Evolutionary conservation across 2,329 filamentous ascomycete genomes (phyloP).

Genomic region (Hymenoscyphus salicellus): DNA sequence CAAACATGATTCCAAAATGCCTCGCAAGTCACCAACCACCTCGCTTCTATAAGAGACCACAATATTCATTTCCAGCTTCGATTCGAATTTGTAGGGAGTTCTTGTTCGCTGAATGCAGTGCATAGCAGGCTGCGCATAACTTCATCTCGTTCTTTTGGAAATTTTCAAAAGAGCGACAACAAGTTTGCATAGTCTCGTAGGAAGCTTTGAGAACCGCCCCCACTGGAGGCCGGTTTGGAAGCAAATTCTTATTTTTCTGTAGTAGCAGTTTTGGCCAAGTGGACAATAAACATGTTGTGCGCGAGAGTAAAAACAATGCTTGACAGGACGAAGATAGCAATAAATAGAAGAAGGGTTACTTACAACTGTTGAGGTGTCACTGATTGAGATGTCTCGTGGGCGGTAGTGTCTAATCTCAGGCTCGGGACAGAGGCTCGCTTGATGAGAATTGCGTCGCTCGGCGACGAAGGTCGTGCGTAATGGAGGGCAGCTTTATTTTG

Average conservation of each 20-base stretch:
- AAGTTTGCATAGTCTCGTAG: background rate
- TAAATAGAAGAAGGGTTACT: conserved; percentile 14
- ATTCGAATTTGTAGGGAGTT: background rate
- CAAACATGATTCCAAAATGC: background rate
- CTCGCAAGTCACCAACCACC: background rate
- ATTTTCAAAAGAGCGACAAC: background rate
- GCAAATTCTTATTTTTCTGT: background rate
- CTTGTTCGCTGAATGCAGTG: background rate
- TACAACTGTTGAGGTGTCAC: conserved; percentile 20
- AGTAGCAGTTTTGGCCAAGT: background rate
- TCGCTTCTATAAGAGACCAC: background rate
- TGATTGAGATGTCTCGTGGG: conserved; percentile 17
- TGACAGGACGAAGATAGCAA: background rate
- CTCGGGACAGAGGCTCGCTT: conserved; percentile 28
- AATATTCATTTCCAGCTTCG: background rate
- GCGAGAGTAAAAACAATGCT: background rate
- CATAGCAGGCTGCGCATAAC: background rate
- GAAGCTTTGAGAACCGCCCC: background rate
- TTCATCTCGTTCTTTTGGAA: background rate
- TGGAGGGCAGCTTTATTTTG: background rate
- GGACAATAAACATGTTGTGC: background rate
- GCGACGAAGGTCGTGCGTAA: conserved; percentile 29
- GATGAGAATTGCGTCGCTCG: conserved; percentile 36
- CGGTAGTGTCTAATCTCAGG: conserved; percentile 26
- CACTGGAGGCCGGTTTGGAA: background rate